Base-by-base conservation (phyloP, 345 rosid genomes). In the Pistacia integerrima region DNA sequence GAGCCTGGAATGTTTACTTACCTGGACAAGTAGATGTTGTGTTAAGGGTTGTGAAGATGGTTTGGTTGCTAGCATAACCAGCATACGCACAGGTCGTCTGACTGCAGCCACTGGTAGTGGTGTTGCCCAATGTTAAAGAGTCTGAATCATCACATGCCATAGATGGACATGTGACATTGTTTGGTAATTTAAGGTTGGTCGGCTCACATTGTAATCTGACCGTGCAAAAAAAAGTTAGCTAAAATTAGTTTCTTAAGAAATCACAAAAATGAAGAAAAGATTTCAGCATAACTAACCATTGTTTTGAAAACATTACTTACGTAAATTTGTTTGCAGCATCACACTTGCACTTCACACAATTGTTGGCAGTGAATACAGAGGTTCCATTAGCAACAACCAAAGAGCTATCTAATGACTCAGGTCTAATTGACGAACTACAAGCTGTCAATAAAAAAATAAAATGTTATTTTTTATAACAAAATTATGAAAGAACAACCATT, bases 141-240 rank as follows among this genome's bases (percentile, higher is more conserved):
- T 79, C 69, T 10, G 88, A 67, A 46, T 80, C 88, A 62, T 44
- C 76, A 76, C 99, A 94, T 64, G 3, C 84, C 90, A 86, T 54
- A 4, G 89, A 57, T 5, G 93, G 90, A 76, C 98, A 97, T 1
- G 81, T 69, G 4, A 49, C 17, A 11, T 30, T 0, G 3, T 1
- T 4, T 17, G 16, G 4, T 25, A 82, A 77, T 25, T 20, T 70
- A 28, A 74, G 64, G 73, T 76, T 79, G 11, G 94, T 82, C 4
- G 94, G 86, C 75, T 90, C 82, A 48, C 98, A 94, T 49, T 82
- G 85, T 72, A 95, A 78, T 71, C 99, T 94, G 93, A 77, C 69
- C 76, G 44, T 56, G 55, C 46, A 64, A 36, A 11, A 64, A 61
- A 76, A 78, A 18, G 70, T 59, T 6, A 22, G 9, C 52, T 2